Evolutionary conservation across 768 basidiomycete species (phyloP), one percentile per base, ranked within the genome.

Genomic region (Auriscalpium orientale): DNA sequence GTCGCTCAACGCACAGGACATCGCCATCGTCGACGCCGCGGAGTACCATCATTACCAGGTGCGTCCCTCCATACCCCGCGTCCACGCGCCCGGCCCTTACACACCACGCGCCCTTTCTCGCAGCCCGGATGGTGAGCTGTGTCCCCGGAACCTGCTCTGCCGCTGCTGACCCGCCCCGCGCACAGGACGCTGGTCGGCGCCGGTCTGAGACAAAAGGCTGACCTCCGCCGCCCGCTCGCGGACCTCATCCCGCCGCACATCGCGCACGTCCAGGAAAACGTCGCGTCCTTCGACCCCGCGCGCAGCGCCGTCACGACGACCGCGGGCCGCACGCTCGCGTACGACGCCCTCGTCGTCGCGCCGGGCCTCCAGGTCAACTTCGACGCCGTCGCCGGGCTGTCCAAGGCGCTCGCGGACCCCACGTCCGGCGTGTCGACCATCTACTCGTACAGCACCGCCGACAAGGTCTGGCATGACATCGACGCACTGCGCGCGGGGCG

Each of bases 291-390:
- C 69, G 78, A 83, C 51, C 95, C 95, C 5, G 74, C 76, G 45
- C 75, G 76, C 10, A 93, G 91, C 49, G 80, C 84, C 33, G 71
- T 98, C 43, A 84, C 80, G 10, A 90, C 92, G 21, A 70, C 76
- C 1, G 78, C 82, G 35, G 91, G 92, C 38, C 78, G 83, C 51
- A 78, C 76, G 46, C 70, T 93, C 56, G 76, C 78, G 21, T 98
- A 98, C 66, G 94, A 98, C 61, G 77, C 80, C 35, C 77, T 99
- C 37, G 85, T 99, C 21, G 87, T 99, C 50, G 91, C 94, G 21
- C 79, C 90, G 8, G 95, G 95, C 21, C 72, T 99, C 33, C 83
- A 95, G 71, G 87, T 79, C 68, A 94, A 97, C 67, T 95, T 84
- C 79, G 78, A 81, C 59, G 80, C 73, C 22, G 84, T 98, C 60